Conservation (phyloP, 805 yeast genomes). For the Metahyphopichia silvanorum region DNA sequence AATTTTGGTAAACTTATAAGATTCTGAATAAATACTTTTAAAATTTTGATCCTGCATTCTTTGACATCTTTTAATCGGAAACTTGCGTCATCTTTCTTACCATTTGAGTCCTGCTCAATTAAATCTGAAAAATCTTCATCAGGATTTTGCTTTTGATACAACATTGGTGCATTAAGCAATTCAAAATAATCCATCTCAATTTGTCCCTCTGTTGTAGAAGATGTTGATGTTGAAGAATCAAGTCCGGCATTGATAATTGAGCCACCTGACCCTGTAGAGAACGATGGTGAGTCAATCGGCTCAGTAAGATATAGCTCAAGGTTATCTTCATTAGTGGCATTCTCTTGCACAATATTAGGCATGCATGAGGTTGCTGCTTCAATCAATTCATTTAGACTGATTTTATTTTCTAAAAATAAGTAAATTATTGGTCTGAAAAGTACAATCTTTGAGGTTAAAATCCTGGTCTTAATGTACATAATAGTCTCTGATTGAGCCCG, state of each 20-base stretch:
- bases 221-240: constrained; percentile 2
- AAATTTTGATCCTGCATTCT: constrained; percentile 19
- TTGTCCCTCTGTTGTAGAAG: constrained; percentile 7
- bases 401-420: constrained; percentile 26
- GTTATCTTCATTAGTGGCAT: neutral
- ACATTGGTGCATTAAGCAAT: constrained; percentile 21
- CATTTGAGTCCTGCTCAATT: constrained; percentile 11
- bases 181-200: constrained; percentile 15
- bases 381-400: constrained; percentile 22
- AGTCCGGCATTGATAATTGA: constrained; percentile 3
- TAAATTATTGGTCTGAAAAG: constrained; percentile 34
- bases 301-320: neutral
- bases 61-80: constrained; percentile 18
- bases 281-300: constrained; percentile 8
- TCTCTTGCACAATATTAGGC: constrained; percentile 1
- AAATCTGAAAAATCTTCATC: constrained; percentile 30
- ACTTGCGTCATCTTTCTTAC: constrained; percentile 6
- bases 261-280: constrained; percentile 3
- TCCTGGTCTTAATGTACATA: constrained; percentile 37
- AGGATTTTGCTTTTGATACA: constrained; percentile 24
- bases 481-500: constrained; percentile 34
- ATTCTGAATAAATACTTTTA: constrained; percentile 24
- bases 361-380: constrained; percentile 20
- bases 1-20: constrained; percentile 29
- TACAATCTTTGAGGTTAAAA: constrained; percentile 28